These are phyloP conservation scores for Tripidium arundinaceum DNA, from an alignment of 202 grass and related monocot species.

Conservation along the genomic window DNA sequence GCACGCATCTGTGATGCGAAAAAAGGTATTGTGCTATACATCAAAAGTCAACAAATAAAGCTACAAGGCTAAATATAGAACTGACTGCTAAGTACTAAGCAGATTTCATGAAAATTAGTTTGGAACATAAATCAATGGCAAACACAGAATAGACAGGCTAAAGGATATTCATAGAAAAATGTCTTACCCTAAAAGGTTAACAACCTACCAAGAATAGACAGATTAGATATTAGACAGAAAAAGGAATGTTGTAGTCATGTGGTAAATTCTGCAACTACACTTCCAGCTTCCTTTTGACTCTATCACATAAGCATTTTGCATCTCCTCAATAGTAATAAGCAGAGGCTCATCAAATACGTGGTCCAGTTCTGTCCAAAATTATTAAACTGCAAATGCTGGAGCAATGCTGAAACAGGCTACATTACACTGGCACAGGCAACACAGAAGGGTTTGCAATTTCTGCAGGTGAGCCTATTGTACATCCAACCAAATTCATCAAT, in stretches of 20 bases:
- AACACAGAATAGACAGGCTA: not conserved
- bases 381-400: not conserved
- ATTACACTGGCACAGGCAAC: not conserved
- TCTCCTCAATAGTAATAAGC: not conserved
- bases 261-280: not conserved
- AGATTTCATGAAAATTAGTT: not conserved
- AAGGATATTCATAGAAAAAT: not conserved
- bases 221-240: not conserved
- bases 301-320: not conserved
- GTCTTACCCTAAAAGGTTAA: not conserved
- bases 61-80: not conserved
- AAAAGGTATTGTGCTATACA: not conserved
- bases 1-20: slow-evolving; percentile 57
- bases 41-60: not conserved
- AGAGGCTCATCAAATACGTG: not conserved
- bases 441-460: not conserved
- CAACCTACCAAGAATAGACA: not conserved
- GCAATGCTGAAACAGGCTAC: not conserved
- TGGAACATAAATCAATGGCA: slow-evolving; percentile 6
- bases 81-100: not conserved
- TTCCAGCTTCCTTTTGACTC: not conserved
- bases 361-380: not conserved
- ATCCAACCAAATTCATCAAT: slow-evolving; percentile 5
- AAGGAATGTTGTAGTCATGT: not conserved
- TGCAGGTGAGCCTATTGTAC: not conserved